Conservation (phyloP, 148 eudicot species). For the Heliosperma pusillum region DNA sequence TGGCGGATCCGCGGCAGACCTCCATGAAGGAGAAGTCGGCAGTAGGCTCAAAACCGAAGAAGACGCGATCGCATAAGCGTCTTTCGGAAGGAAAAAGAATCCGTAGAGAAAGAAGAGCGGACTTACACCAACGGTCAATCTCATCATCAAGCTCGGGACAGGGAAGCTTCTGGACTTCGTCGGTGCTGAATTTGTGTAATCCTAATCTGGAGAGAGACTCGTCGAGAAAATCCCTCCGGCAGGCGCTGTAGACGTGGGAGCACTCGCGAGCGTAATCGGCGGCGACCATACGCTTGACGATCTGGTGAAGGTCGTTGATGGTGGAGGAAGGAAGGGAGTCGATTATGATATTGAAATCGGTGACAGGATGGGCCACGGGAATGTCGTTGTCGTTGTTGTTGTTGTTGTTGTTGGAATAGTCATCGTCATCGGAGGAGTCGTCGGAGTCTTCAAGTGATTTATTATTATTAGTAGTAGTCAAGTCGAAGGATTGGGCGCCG, state of each 20-base stretch:
- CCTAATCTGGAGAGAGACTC: conserved; percentile 82
- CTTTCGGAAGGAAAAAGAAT: conserved; percentile 88
- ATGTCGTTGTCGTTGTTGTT: no score
- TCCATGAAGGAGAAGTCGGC: conserved; percentile 91
- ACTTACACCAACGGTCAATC: conserved; percentile 79
- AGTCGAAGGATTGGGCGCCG: conserved; percentile 45
- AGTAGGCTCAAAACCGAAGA: conserved; percentile 47
- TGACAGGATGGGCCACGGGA: conserved; percentile 75
- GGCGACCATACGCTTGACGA: conserved; percentile 68
- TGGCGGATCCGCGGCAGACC: conserved; percentile 72
- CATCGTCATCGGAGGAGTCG: conserved; percentile 28
- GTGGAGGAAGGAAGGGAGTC: conserved; percentile 75
- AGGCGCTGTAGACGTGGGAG: conserved; percentile 63
- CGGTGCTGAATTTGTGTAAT: conserved; percentile 63
- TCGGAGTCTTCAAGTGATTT: conserved; percentile 3
- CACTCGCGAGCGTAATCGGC: conserved; percentile 75
- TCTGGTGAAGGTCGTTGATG: conserved; percentile 64
- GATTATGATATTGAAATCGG: conserved; percentile 56
- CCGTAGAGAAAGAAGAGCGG: conserved; percentile 51
- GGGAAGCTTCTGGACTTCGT: conserved; percentile 71
- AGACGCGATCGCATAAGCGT: conserved; percentile 80
- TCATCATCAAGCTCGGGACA: conserved; percentile 79
- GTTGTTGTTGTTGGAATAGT: no score
- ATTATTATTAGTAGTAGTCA: neutral
- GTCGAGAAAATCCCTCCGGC: conserved; percentile 68